A percentile compares a stretch with the other conserved stretches of the same genome.
Conservation (phyloP, 768 basidiomycete species). For the Xerocomellus intermedius region DNA sequence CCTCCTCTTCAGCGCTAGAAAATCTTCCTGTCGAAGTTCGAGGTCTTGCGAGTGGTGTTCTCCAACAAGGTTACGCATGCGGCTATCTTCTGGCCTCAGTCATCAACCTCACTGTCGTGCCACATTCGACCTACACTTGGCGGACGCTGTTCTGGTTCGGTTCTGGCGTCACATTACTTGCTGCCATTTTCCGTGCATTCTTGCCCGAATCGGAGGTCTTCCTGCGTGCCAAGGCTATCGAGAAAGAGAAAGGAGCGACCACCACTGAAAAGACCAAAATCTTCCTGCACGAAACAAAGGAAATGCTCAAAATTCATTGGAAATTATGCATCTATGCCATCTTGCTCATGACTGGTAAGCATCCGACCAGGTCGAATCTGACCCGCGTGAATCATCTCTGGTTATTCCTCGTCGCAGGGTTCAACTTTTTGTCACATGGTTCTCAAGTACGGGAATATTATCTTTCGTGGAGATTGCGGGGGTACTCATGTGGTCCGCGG, state of each 20-base stretch:
- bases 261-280: constrained; percentile 55
- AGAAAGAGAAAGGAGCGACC: constrained; percentile 39
- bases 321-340: constrained; percentile 79
- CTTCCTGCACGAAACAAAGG: constrained; percentile 70
- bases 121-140: constrained; percentile 49
- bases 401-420: constrained; percentile 37
- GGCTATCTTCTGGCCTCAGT: constrained; percentile 85
- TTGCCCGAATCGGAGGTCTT: constrained; percentile 82
- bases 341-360: constrained; percentile 65
- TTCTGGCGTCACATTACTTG: constrained; percentile 64
- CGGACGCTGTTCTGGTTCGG: constrained; percentile 81
- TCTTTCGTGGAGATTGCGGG: neutral
- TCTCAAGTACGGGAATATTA: constrained; percentile 44
- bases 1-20: constrained; percentile 81
- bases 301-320: constrained; percentile 85
- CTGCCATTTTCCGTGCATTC: constrained; percentile 60
- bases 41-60: constrained; percentile 78
- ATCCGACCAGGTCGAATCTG: neutral
- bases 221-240: constrained; percentile 57
- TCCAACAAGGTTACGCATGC: constrained; percentile 88
- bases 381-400: neutral
- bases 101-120: constrained; percentile 68
- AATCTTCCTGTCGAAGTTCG: constrained; percentile 85
- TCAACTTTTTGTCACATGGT: constrained; percentile 79
- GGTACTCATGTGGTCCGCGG: neutral